Evolutionary conservation across 495 filamentous ascomycete species (phyloP).

Genomic region (Tetracladium marchalianum): DNA sequence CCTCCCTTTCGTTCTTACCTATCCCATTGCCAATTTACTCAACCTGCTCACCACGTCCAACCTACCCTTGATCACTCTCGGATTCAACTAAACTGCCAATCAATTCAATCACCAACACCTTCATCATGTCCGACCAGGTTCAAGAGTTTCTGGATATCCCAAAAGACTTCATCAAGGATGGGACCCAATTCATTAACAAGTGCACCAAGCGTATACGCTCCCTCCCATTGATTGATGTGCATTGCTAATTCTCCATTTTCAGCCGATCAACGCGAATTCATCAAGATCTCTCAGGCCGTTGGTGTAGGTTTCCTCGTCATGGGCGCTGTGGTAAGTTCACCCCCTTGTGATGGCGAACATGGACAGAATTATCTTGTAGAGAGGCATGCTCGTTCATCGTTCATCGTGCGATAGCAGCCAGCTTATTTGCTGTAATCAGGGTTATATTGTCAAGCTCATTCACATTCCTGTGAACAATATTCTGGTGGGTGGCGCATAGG

Average conservation of each 20-base stretch:
- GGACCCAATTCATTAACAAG: constrained; percentile 70
- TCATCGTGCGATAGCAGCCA: constrained; percentile 33
- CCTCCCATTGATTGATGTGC: neutral
- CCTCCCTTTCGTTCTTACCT: neutral
- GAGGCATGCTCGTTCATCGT: neutral
- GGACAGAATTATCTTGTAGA: too few species aligned
- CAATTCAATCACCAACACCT: constrained; percentile 5
- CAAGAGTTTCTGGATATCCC: constrained; percentile 76
- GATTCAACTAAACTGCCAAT: neutral
- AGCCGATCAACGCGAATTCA: constrained; percentile 81
- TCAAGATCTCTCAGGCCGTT: constrained; percentile 93
- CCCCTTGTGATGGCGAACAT: neutral
- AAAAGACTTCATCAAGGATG: constrained; percentile 72
- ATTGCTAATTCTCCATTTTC: constrained; percentile 5
- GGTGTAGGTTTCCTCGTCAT: constrained; percentile 86
- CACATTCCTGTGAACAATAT: constrained; percentile 83
- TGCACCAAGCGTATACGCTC: constrained; percentile 67
- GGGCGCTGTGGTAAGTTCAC: constrained; percentile 34
- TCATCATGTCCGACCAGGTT: constrained; percentile 61
- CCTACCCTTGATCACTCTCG: neutral
- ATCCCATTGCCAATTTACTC: neutral
- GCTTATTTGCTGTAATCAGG: constrained; percentile 18
- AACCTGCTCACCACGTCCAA: neutral
- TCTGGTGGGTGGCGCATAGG: constrained; percentile 58
- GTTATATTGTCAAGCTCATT: constrained; percentile 93